Conservation (phyloP, 1,284 basidiomycete species). For the Microbotryum intermedium region DNA sequence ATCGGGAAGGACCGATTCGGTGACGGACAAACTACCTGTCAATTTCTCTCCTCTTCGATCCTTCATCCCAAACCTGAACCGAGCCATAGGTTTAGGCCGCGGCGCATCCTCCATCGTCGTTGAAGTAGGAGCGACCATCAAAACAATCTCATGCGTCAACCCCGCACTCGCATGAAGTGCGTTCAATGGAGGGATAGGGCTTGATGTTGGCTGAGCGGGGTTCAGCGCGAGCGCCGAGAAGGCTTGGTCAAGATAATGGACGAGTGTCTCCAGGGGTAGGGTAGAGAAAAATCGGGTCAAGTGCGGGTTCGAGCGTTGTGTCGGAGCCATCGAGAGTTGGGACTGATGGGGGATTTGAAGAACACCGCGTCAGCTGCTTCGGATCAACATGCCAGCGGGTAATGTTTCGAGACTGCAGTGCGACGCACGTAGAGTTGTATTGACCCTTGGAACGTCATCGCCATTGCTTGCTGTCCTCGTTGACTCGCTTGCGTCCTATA, state of each 20-base stretch:
- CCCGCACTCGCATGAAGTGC: background rate
- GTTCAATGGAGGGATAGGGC: too few species aligned
- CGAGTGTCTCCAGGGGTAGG: constrained; percentile 6
- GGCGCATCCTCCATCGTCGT: too few species aligned
- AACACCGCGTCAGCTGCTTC: background rate
- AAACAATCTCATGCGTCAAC: background rate
- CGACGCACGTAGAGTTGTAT: constrained; percentile 27
- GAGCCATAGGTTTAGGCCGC: background rate
- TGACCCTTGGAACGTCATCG: constrained; percentile 21
- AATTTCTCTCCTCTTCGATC: constrained; percentile 10
- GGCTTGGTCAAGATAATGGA: constrained; percentile 1
- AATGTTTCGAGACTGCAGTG: background rate
- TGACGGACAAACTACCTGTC: constrained; percentile 6
- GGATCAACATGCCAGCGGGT: background rate
- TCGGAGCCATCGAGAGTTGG: constrained; percentile 32
- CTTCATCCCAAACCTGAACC: constrained; percentile 8
- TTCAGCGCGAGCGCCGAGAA: background rate
- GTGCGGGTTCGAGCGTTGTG: constrained; percentile 30
- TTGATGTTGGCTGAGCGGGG: too few species aligned
- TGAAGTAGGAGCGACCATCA: too few species aligned
- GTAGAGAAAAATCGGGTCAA: constrained; percentile 29
- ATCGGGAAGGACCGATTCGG: constrained; percentile 10
- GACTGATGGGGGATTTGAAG: constrained; percentile 17
- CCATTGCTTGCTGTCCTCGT: constrained; percentile 4
- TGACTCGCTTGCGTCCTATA: too few species aligned